A percentile compares a stretch with the other conserved stretches of the same genome.
phyloP scores from a whole-genome alignment of 192 early-diverging fungal genomes.

The Haplosporangium gracile region DNA sequence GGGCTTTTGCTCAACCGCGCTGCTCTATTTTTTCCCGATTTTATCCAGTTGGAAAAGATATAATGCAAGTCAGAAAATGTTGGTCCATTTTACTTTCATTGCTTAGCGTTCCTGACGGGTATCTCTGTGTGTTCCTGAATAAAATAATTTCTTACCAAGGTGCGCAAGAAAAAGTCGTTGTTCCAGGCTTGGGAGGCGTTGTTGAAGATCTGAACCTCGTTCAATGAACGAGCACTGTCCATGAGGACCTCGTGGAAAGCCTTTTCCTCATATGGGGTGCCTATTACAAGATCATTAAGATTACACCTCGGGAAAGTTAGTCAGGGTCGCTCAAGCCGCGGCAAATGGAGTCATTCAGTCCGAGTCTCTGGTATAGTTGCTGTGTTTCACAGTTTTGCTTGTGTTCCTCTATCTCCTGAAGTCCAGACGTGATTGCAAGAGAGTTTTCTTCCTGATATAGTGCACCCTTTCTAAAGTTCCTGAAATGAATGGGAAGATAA shows the following conservation, averaged over 20 bases:
- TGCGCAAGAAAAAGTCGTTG: slow-evolving; percentile 62
- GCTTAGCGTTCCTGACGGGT: neutral
- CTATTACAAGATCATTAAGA: neutral
- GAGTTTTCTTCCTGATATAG: neutral
- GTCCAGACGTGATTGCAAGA: neutral
- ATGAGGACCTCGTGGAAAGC: slow-evolving; percentile 44
- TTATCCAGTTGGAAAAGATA: too few species aligned
- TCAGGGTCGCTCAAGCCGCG: neutral
- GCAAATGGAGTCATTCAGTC: neutral
- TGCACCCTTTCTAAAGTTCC: neutral
- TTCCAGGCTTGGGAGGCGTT: slow-evolving; percentile 61
- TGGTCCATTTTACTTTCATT: too few species aligned
- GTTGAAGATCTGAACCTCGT: slow-evolving; percentile 58
- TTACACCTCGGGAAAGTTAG: neutral
- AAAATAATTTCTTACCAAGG: slow-evolving; percentile 41
- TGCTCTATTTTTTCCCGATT: neutral
- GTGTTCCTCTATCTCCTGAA: neutral
- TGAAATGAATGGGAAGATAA: neutral
- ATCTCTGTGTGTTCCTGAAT: neutral
- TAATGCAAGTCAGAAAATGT: too few species aligned
- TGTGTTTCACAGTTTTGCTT: neutral
- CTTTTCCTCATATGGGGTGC: slow-evolving; percentile 50
- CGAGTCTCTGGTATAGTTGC: neutral
- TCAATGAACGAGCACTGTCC: slow-evolving; percentile 50
- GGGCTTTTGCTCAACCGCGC: slow-evolving; percentile 10